Evolutionary conservation across 257 asterid genomes (phyloP).

Genomic region (Petunia secreta): DNA sequence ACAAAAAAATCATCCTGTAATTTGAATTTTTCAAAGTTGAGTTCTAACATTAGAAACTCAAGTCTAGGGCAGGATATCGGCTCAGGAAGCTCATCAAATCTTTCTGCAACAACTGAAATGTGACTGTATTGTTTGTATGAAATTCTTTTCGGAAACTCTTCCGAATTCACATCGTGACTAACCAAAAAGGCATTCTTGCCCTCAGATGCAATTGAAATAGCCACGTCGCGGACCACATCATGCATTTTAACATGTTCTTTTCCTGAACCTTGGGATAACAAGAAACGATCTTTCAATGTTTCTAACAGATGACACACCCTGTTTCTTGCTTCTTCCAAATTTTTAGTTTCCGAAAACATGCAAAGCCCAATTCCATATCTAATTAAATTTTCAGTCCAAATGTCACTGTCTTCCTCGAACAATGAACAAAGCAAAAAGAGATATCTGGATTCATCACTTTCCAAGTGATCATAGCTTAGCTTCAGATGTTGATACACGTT

Average conservation of each 20-base stretch:
- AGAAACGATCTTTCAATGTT: conserved; percentile 6
- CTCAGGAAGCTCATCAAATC: neutral
- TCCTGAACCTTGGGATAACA: neutral
- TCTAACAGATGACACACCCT: neutral
- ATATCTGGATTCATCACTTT: conserved; percentile 24
- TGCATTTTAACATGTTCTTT: conserved; percentile 23
- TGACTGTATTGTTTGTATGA: conserved; percentile 3
- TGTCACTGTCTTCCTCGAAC: conserved; percentile 16
- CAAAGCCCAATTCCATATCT: conserved; percentile 27
- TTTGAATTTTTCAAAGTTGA: neutral
- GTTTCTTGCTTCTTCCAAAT: conserved; percentile 24
- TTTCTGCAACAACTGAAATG: conserved; percentile 19
- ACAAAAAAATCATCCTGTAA: neutral
- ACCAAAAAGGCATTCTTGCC: conserved; percentile 23
- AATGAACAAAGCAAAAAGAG: conserved; percentile 31
- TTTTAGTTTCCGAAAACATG: neutral
- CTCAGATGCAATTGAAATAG: conserved; percentile 21
- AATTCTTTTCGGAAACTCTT: conserved; percentile 24
- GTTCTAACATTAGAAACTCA: neutral
- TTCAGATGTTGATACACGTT: conserved; percentile 26
- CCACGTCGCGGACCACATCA: conserved; percentile 28
- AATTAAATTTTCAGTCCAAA: conserved; percentile 13
- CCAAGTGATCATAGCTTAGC: conserved; percentile 31
- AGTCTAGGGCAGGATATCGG: neutral
- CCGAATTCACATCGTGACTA: conserved; percentile 11